Evolutionary conservation across 768 basidiomycete genomes (phyloP).

Genomic region (Lactarius indigo): DNA sequence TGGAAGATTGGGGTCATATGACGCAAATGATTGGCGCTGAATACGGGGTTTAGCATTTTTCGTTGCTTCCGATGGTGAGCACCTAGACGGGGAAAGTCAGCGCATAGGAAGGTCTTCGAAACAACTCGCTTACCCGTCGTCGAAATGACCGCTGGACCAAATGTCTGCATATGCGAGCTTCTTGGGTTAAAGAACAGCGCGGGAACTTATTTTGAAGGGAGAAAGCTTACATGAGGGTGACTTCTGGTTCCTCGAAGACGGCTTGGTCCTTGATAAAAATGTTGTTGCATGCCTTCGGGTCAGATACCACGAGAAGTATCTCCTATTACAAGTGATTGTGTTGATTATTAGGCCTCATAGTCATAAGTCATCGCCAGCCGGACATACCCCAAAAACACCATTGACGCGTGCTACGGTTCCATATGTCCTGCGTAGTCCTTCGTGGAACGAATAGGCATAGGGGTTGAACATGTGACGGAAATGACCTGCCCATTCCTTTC

Average conservation of each 20-base stretch:
- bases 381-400: not conserved
- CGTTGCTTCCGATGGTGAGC: conserved; percentile 24
- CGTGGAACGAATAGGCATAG: not conserved
- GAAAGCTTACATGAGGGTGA: conserved; percentile 13
- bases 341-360: not conserved
- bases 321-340: not conserved
- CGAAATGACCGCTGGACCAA: conserved; percentile 15
- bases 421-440: not conserved
- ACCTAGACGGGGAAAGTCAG: conserved; percentile 1
- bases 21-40: conserved; percentile 23
- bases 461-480: not conserved
- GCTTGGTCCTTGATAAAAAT: not conserved
- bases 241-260: not conserved
- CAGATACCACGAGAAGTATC: conserved; percentile 12
- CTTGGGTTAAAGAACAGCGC: conserved; percentile 5
- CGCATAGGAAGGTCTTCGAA: not conserved
- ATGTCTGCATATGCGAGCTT: not conserved
- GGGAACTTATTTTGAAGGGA: conserved; percentile 3
- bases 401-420: not conserved
- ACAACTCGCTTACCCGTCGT: not conserved
- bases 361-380: not conserved
- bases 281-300: not conserved
- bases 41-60: not conserved
- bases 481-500: not conserved
- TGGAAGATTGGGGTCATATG: conserved; percentile 26